Conservation (phyloP, 2,329 filamentous ascomycete genomes). For the Dothiorella sarmentorum region DNA sequence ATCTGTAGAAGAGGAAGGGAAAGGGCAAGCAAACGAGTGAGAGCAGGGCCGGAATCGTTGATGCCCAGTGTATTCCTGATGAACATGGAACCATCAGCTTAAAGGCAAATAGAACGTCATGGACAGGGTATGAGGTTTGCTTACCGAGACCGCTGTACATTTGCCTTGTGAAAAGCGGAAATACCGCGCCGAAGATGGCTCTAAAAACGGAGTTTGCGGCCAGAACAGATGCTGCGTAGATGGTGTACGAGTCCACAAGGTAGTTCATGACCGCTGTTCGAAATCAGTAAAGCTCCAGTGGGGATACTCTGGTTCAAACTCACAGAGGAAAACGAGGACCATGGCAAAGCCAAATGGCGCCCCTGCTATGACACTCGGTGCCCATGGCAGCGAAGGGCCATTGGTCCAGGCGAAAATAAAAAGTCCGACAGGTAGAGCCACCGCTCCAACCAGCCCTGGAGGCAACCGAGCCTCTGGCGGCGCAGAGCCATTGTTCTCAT, state of each 20-base stretch:
- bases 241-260: conserved; percentile 54
- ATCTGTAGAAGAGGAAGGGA: conserved; percentile 72
- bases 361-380: conserved; percentile 49
- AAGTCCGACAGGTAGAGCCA: conserved; percentile 72
- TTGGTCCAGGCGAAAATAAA: conserved; percentile 77
- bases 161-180: conserved; percentile 73
- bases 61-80: conserved; percentile 70
- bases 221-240: conserved; percentile 72
- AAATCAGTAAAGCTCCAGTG: neutral
- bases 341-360: conserved; percentile 58
- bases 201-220: conserved; percentile 77
- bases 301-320: neutral
- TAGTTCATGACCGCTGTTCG: conserved; percentile 36
- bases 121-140: neutral
- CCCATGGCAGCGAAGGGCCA: conserved; percentile 56
- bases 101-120: conserved; percentile 17
- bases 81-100: neutral
- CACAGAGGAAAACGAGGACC: conserved; percentile 60
- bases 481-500: conserved; percentile 52
- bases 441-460: conserved; percentile 72
- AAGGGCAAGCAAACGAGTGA: conserved; percentile 68
- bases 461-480: conserved; percentile 73
- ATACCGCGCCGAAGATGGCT: conserved; percentile 71
- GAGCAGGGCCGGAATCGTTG: conserved; percentile 69
- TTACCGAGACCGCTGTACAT: conserved; percentile 45